These are phyloP conservation scores for Monosporascus sp. DNA, from an alignment of 2,329 filamentous ascomycete genomes.

Conservation along the genomic window DNA sequence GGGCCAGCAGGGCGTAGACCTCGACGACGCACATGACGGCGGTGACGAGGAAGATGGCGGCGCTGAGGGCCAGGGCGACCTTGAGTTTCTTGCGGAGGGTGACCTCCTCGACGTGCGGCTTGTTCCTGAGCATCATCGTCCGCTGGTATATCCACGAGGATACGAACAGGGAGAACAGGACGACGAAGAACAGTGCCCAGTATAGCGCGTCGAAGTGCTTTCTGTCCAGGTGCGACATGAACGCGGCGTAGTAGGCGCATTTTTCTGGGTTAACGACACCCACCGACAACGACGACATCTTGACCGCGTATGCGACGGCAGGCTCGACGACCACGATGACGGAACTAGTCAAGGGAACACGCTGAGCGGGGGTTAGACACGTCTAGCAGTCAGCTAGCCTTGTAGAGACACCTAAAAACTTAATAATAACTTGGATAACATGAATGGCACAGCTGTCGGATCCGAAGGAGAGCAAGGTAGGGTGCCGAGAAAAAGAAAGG, in stretches of 20 bases:
- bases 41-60: conserved; percentile 39
- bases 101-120: conserved; percentile 26
- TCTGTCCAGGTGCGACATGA: conserved; percentile 30
- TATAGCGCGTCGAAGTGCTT: conserved; percentile 33
- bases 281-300: too few species aligned
- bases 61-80: conserved; percentile 37
- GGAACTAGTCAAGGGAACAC: too few species aligned
- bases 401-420: too few species aligned
- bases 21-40: conserved; percentile 47
- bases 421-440: too few species aligned
- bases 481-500: too few species aligned
- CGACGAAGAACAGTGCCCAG: conserved; percentile 34
- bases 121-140: conserved; percentile 31
- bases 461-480: too few species aligned
- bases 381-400: too few species aligned
- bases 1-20: conserved; percentile 45
- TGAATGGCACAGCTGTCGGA: too few species aligned
- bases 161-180: conserved; percentile 33
- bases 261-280: conserved; percentile 16
- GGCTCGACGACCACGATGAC: too few species aligned
- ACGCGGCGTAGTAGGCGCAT: conserved; percentile 36
- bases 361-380: too few species aligned
- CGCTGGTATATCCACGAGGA: conserved; percentile 32
- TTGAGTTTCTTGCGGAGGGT: conserved; percentile 32
- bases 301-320: too few species aligned